Evolutionary conservation across 139 green algal genomes (phyloP).

Genomic region (Zygnema circumcarinatum): DNA sequence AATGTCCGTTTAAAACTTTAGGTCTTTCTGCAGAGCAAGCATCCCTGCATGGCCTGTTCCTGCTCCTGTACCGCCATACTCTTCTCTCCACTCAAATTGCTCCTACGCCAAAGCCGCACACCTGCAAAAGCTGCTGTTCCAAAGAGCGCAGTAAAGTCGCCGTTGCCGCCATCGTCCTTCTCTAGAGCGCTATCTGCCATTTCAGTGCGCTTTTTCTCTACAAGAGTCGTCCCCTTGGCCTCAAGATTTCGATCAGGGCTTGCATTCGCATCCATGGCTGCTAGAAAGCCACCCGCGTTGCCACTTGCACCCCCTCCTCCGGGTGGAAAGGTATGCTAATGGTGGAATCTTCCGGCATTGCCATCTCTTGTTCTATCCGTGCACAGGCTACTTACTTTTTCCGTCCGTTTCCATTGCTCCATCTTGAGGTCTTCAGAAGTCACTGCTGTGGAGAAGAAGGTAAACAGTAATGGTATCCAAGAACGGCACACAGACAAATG

Average conservation of each 20-base stretch:
- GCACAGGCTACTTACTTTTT: neutral
- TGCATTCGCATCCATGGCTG: neutral
- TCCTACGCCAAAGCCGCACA: neutral
- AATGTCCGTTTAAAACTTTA: neutral
- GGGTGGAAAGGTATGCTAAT: slow-evolving; percentile 3
- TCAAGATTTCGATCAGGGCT: neutral
- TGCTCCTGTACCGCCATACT: neutral
- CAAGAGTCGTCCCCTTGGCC: too few species aligned
- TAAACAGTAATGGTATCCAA: neutral
- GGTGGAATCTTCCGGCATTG: neutral
- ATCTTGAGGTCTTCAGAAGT: too few species aligned
- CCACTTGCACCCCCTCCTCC: neutral
- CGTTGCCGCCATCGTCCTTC: too few species aligned
- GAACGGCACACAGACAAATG: neutral
- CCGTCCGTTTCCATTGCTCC: neutral
- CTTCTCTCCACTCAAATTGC: neutral
- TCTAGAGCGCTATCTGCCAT: too few species aligned
- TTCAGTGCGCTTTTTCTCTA: too few species aligned
- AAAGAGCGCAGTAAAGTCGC: too few species aligned
- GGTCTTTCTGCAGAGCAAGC: too few species aligned
- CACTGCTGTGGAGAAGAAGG: too few species aligned
- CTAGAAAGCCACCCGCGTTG: neutral
- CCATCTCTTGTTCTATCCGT: neutral
- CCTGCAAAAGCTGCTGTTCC: neutral
- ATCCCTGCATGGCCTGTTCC: neutral